These are phyloP conservation scores for Saccharomycopsis malanga DNA, from an alignment of 805 yeast species.

Conservation along the genomic window DNA sequence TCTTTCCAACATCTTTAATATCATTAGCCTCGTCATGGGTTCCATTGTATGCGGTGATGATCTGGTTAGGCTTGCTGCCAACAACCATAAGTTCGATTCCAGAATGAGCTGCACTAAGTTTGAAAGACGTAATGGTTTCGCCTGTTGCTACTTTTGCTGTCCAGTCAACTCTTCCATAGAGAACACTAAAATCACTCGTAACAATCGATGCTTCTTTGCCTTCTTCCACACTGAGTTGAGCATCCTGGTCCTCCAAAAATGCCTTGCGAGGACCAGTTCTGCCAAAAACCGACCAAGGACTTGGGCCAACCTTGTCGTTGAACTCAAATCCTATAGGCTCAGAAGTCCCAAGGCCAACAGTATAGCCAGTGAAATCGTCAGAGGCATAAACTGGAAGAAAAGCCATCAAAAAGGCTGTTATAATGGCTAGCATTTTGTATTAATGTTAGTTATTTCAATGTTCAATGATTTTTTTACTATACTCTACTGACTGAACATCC, in stretches of 20 bases:
- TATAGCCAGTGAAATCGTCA: constrained; percentile 13
- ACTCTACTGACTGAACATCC: too few relatives aligned
- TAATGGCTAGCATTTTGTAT: too few relatives aligned
- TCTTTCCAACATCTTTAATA: constrained; percentile 5
- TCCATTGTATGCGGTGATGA: constrained; percentile 17
- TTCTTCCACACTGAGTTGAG: constrained; percentile 4
- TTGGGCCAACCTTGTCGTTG: not conserved
- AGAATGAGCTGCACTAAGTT: constrained; percentile 16
- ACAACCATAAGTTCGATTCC: constrained; percentile 13
- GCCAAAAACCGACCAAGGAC: not conserved
- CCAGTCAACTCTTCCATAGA: constrained; percentile 16
- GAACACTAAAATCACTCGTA: constrained; percentile 14
- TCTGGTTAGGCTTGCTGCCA: constrained; percentile 9
- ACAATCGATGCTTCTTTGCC: constrained; percentile 15
- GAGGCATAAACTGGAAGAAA: constrained; percentile 12
- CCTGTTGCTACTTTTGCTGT: constrained; percentile 15
- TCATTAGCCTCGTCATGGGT: constrained; percentile 13
- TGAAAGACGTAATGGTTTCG: constrained; percentile 12
- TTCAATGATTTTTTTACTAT: too few relatives aligned
- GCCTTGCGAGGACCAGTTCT: not conserved
- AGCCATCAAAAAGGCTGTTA: too few relatives aligned
- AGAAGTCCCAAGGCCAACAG: constrained; percentile 18
- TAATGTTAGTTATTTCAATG: too few relatives aligned
- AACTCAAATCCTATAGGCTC: not conserved
- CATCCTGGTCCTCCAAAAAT: not conserved